These are phyloP conservation scores for Populus simonii DNA, from an alignment of 345 rosid genomes.

Conservation along the genomic window DNA sequence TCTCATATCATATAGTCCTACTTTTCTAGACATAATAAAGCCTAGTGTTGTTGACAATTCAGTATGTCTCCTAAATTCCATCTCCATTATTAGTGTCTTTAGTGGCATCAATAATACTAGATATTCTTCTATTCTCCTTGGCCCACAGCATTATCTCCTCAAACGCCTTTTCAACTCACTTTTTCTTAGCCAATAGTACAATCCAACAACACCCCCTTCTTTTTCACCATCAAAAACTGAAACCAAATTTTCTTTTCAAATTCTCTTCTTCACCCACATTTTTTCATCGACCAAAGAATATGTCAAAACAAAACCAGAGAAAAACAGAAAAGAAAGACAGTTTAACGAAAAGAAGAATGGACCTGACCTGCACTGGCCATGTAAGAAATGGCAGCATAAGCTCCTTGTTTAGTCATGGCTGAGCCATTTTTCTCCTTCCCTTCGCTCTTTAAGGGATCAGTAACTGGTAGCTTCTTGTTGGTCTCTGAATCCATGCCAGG, in stretches of 20 bases:
- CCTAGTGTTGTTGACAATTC: conserved; percentile 1
- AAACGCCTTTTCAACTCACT: not conserved
- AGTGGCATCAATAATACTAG: conserved; percentile 15
- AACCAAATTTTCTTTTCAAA: too few relatives aligned
- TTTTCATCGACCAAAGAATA: not conserved
- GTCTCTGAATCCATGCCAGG: conserved; percentile 4
- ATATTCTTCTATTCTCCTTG: conserved; percentile 5
- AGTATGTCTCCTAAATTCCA: conserved; percentile 8
- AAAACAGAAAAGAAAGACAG: not conserved
- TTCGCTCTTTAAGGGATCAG: not conserved
- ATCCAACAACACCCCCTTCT: not conserved
- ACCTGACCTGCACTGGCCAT: conserved; percentile 49
- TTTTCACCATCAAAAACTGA: not conserved
- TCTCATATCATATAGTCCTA: not conserved
- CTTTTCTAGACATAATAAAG: not conserved
- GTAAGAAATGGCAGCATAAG: conserved; percentile 55
- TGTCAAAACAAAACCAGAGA: not conserved
- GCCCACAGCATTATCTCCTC: conserved; percentile 18
- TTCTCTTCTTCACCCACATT: too few relatives aligned
- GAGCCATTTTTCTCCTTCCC: conserved; percentile 7
- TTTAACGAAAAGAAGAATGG: not conserved
- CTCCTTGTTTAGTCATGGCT: conserved; percentile 39
- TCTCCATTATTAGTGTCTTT: conserved; percentile 11
- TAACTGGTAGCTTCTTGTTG: not conserved
- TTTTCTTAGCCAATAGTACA: conserved; percentile 5